These are phyloP conservation scores for Aspergillus flavus DNA, from an alignment of 2,329 filamentous ascomycete species.

Conservation along the genomic window DNA sequence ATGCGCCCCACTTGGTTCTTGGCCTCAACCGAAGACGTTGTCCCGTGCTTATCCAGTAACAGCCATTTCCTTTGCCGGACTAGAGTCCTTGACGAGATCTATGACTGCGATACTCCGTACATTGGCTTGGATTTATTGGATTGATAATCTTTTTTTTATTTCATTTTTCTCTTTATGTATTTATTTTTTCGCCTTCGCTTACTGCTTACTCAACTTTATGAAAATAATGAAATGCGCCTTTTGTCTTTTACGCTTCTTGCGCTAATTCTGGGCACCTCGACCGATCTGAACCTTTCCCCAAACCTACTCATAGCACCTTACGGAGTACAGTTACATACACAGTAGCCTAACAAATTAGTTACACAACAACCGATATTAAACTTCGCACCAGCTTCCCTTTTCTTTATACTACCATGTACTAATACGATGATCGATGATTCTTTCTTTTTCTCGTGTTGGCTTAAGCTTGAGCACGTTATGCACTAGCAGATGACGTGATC, in stretches of 20 bases:
- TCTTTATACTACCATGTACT: background rate
- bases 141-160: no score
- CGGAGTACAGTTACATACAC: background rate
- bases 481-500: conserved; percentile 18
- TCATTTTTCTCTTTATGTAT: background rate
- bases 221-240: background rate
- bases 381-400: background rate
- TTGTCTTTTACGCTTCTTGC: background rate
- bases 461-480: conserved; percentile 18
- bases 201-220: background rate
- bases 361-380: background rate
- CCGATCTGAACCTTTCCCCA: background rate
- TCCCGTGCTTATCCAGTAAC: background rate
- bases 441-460: background rate
- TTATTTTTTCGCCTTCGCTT: background rate
- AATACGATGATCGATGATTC: background rate
- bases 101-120: background rate
- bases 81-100: background rate
- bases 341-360: background rate
- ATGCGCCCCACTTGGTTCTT: background rate
- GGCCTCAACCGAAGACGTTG: background rate
- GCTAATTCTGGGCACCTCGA: background rate
- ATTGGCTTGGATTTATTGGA: background rate
- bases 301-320: background rate
- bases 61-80: background rate